Base-by-base conservation (phyloP, 768 basidiomycete genomes). In the Russula foetens region DNA sequence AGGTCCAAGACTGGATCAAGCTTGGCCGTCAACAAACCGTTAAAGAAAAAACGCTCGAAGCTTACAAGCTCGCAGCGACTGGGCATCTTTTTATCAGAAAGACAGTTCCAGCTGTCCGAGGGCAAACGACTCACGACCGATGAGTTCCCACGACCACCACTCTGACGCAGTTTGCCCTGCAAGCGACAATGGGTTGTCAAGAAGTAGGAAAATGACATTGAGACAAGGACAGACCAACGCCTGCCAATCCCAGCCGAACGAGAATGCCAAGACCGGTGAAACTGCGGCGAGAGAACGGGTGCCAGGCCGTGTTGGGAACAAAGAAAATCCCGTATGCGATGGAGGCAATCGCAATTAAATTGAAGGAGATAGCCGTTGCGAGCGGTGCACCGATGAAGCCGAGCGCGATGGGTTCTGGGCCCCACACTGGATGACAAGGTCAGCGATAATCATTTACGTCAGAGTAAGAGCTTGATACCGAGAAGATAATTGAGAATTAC, bases 121-220 rank as follows among this genome's bases (percentile, higher is more conserved):
- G 28, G 17, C 11, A 2, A 50, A 29, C 21, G 43, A 75, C 76
- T 68, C 53, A 79, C 72, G 72, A 24, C 85, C 86, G 33, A 89
- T 73, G 7, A 92, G 79, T 73, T 97, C 94, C 96, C 96, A 96
- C 41, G 88, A 86, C 93, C 95, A 98, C 96, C 95, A 98, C 72
- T 97, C 96, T 4, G 84, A 85, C 1, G 90, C 91, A 4, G 83
- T 86, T 71, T 93, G 92, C 0, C 84, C 84, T 79, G 62, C 44
- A 29, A 14, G 29, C 24, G 35, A 44, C 29, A 9, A 26, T 12
- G 7, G 11, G 17, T 24, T 50, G 35, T 62, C 48, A 62, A 38
- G 28, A 38, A n/a, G 23, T 43, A 41, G 24, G 51, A 44, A 35
- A 39, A 49, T 56, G 24, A 19, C 8, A 21, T n/a, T 3, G 45